Conservation (phyloP, 345 rosid species). For the Citrus australasica region DNA sequence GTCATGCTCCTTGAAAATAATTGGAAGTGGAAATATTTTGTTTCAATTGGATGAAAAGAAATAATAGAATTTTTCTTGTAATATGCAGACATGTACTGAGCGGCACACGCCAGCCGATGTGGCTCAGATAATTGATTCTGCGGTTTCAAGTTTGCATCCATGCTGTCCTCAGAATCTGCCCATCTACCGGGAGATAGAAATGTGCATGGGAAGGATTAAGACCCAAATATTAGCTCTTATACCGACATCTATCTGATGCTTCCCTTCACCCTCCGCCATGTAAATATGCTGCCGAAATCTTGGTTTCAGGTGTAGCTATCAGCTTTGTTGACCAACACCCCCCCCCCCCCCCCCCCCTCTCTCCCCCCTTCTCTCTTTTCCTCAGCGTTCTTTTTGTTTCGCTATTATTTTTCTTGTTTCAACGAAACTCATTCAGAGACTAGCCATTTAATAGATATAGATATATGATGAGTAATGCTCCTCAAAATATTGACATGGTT, state of each 20-base stretch:
- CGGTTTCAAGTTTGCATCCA: conserved; percentile 79
- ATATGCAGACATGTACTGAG: conserved; percentile 77
- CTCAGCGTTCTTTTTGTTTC: too few relatives aligned
- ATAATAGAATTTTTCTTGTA: neutral
- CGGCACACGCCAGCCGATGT: conserved; percentile 90
- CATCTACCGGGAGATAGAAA: conserved; percentile 78
- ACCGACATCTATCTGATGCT: conserved; percentile 47
- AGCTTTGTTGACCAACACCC: too few relatives aligned
- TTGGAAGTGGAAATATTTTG: neutral
- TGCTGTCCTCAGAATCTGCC: conserved; percentile 76
- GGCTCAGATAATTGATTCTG: conserved; percentile 86
- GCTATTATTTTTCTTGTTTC: neutral
- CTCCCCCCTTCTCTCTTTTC: too few relatives aligned
- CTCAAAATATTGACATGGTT: neutral
- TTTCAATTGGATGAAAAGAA: neutral
- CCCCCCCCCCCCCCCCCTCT: too few relatives aligned
- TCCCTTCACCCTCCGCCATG: neutral
- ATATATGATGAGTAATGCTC: neutral
- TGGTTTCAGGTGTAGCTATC: neutral
- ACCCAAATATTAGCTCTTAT: conserved; percentile 85
- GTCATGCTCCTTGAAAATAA: neutral
- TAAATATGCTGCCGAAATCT: conserved; percentile 16
- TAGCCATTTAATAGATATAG: neutral
- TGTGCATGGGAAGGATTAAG: conserved; percentile 93
- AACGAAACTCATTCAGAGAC: neutral